These are phyloP conservation scores for Echinochloa phyllopogon DNA, from an alignment of 176 grass and related monocot genomes.

Conservation along the genomic window DNA sequence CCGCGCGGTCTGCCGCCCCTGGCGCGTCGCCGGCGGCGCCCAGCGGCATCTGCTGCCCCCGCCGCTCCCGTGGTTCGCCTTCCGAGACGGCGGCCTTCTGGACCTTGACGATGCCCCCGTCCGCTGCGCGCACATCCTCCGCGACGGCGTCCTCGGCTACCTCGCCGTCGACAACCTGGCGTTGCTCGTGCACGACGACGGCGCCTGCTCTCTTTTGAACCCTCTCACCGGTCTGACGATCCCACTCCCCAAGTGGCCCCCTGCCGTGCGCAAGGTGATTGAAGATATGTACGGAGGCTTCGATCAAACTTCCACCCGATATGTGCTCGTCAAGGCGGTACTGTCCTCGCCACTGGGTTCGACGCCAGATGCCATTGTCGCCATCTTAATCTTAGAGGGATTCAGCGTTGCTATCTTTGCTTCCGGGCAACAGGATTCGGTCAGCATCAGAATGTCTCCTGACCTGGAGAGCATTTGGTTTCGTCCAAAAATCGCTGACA, in stretches of 20 bases:
- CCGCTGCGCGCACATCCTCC: not conserved
- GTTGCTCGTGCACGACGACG: not conserved
- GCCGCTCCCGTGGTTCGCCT: not conserved
- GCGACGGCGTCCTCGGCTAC: not conserved
- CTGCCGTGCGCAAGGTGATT: not conserved
- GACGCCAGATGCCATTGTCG: not conserved
- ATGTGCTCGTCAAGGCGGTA: not conserved
- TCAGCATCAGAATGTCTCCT: too few relatives aligned
- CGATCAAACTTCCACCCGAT: not conserved
- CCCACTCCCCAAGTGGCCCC: not conserved
- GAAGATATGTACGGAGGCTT: too few relatives aligned
- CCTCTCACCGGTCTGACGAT: not conserved
- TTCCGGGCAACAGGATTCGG: too few relatives aligned
- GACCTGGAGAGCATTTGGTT: too few relatives aligned
- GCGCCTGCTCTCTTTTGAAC: not conserved
- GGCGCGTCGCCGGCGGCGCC: not conserved
- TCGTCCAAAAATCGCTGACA: too few relatives aligned
- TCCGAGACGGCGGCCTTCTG: not conserved
- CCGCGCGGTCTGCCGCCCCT: constrained; percentile 14
- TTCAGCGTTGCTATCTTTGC: too few relatives aligned
- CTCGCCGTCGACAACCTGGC: constrained; percentile 1
- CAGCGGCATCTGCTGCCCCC: not conserved
- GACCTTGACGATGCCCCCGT: not conserved
- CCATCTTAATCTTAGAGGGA: too few relatives aligned
- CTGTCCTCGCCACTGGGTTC: not conserved